phyloP scores from a whole-genome alignment of 495 filamentous ascomycete species.

The Immersiella caudata region DNA sequence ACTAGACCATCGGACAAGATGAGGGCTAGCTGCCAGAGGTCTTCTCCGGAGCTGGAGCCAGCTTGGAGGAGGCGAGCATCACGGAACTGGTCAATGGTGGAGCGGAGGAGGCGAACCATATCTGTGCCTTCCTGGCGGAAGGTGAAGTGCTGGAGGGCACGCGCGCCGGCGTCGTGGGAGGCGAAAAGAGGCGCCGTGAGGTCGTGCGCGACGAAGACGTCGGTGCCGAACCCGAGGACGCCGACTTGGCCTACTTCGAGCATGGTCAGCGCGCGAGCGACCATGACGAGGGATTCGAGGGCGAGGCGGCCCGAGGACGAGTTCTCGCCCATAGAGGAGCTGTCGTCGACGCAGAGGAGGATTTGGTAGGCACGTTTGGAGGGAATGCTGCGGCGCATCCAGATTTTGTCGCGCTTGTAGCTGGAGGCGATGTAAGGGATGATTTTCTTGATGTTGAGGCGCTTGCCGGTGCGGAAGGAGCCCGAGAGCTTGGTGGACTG shows the following conservation, averaged over 20 bases:
- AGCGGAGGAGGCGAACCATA: slow-evolving; percentile 72
- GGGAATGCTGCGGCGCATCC: slow-evolving; percentile 91
- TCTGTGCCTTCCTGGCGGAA: slow-evolving; percentile 86
- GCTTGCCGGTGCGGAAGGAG: slow-evolving; percentile 95
- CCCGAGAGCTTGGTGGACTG: slow-evolving; percentile 95
- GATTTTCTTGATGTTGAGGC: slow-evolving; percentile 98
- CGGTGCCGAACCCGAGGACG: slow-evolving; percentile 85
- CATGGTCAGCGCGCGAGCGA: slow-evolving; percentile 81
- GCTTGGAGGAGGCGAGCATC: slow-evolving; percentile 63
- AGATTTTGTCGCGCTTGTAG: slow-evolving; percentile 99
- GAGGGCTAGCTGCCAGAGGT: slow-evolving; percentile 95
- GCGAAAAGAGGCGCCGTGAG: slow-evolving; percentile 77
- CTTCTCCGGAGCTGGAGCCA: slow-evolving; percentile 61
- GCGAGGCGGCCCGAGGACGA: slow-evolving; percentile 70
- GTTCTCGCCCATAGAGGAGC: slow-evolving; percentile 80
- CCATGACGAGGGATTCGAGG: slow-evolving; percentile 88
- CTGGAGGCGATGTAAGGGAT: slow-evolving; percentile 97
- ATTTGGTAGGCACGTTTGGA: slow-evolving; percentile 95
- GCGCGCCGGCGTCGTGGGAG: slow-evolving; percentile 77
- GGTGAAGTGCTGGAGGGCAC: slow-evolving; percentile 79
- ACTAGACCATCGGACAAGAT: slow-evolving; percentile 93
- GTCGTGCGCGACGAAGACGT: slow-evolving; percentile 84
- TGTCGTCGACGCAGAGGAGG: slow-evolving; percentile 95
- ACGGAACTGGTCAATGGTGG: slow-evolving; percentile 79
- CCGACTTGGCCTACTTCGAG: slow-evolving; percentile 91